Conservation (phyloP, 148 eudicot species). For the Suaeda aralocaspica region DNA sequence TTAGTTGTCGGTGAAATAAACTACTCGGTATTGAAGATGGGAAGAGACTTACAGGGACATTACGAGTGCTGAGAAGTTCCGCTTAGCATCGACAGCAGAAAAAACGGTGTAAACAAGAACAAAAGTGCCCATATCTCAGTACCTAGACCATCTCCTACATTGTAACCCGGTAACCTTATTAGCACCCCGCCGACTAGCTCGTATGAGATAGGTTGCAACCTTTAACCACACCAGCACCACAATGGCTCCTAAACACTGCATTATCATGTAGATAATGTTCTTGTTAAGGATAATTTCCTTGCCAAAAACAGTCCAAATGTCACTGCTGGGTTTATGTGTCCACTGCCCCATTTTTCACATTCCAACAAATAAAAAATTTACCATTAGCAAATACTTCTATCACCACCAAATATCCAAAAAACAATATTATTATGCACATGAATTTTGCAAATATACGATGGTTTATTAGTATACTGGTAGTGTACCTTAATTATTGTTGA, state of each 20-base stretch:
- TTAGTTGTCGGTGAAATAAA: too few relatives aligned
- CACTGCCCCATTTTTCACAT: conserved; percentile 25
- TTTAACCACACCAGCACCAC: conserved; percentile 88
- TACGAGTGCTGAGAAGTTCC: conserved; percentile 87
- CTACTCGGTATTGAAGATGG: too few relatives aligned
- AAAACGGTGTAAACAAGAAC: conserved; percentile 92
- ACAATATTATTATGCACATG: too few relatives aligned
- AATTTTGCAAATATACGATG: too few relatives aligned
- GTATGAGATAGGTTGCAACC: conserved; percentile 44
- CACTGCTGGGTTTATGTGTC: conserved; percentile 91
- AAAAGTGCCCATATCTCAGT: conserved; percentile 91
- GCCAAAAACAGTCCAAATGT: conserved; percentile 80
- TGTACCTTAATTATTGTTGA: too few relatives aligned
- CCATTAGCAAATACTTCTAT: too few relatives aligned
- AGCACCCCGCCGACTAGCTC: conserved; percentile 58
- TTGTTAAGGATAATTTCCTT: conserved; percentile 73
- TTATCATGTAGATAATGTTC: conserved; percentile 80
- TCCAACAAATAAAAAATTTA: too few relatives aligned
- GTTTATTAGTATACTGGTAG: too few relatives aligned
- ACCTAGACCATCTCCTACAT: conserved; percentile 81
- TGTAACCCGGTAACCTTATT: conserved; percentile 72
- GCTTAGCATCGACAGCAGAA: conserved; percentile 93
- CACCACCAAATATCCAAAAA: too few relatives aligned
- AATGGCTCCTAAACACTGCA: conserved; percentile 90
- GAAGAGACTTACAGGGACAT: conserved; percentile 66